Evolutionary conservation across 2,329 filamentous ascomycete genomes (phyloP).

Genomic region (Diaporthe nobilis): DNA sequence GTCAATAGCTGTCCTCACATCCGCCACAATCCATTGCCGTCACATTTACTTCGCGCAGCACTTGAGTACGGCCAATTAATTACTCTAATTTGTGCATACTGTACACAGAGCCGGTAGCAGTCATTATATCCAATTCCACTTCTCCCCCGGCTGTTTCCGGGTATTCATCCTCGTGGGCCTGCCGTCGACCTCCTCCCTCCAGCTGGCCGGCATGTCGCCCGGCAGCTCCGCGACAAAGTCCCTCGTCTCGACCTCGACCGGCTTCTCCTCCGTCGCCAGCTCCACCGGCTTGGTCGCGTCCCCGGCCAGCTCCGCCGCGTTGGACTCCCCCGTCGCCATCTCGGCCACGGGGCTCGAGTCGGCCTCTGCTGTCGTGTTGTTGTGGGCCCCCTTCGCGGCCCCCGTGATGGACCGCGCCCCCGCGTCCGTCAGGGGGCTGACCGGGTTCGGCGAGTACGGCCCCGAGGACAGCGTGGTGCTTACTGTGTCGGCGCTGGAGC

Average conservation of each 20-base stretch:
- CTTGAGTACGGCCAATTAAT: neutral
- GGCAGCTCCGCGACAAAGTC: constrained; percentile 5
- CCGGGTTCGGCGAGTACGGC: constrained; percentile 4
- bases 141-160: constrained; percentile 24
- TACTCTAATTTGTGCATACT: neutral
- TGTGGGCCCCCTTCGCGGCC: neutral
- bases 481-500: constrained; percentile 20
- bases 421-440: constrained; percentile 10
- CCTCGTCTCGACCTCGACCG: constrained; percentile 9
- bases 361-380: neutral
- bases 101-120: neutral
- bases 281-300: constrained; percentile 26
- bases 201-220: constrained; percentile 12
- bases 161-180: constrained; percentile 7
- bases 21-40: neutral
- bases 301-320: constrained; percentile 21
- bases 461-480: constrained; percentile 6
- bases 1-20: too few relatives aligned
- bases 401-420: constrained; percentile 1
- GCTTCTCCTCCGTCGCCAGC: constrained; percentile 21
- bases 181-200: constrained; percentile 10
- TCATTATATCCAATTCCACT: constrained; percentile 27
- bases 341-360: constrained; percentile 26
- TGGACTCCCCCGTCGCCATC: constrained; percentile 12
- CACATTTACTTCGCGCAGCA: neutral